These are phyloP conservation scores for Macrolepiota albuminosa DNA, from an alignment of 768 basidiomycete genomes.

Conservation along the genomic window DNA sequence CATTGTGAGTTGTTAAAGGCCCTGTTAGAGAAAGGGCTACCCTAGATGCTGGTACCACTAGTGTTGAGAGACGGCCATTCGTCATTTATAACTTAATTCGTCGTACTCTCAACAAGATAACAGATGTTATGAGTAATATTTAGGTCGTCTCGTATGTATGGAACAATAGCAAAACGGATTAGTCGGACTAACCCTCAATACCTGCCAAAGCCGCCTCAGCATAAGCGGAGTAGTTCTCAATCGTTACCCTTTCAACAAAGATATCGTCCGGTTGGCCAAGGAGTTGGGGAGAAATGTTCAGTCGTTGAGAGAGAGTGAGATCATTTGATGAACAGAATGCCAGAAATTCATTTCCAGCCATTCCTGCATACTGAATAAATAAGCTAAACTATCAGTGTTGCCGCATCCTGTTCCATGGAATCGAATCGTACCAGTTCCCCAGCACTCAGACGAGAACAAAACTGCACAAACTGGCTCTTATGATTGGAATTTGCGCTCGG, in stretches of 20 bases:
- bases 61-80: too few relatives aligned
- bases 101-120: background rate
- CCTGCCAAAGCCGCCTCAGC: slow-evolving; percentile 44
- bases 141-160: slow-evolving; percentile 4
- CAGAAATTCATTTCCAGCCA: slow-evolving; percentile 46
- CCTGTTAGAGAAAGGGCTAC: too few relatives aligned
- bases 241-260: slow-evolving; percentile 50
- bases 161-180: background rate
- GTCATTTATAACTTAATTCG: too few relatives aligned
- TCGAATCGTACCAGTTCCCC: slow-evolving; percentile 47
- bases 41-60: too few relatives aligned
- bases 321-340: slow-evolving; percentile 57
- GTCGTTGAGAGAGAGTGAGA: slow-evolving; percentile 35
- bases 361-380: slow-evolving; percentile 48
- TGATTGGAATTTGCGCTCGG: slow-evolving; percentile 36
- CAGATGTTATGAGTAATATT: background rate
- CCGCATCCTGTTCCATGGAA: background rate
- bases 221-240: slow-evolving; percentile 58
- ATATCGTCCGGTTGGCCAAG: slow-evolving; percentile 38
- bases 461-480: slow-evolving; percentile 41
- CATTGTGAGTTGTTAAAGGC: too few relatives aligned
- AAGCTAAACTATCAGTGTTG: background rate
- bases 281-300: slow-evolving; percentile 45
- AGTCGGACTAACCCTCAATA: slow-evolving; percentile 27
- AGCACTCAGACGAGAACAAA: slow-evolving; percentile 43